Percentiles rank a stretch among this genome's conserved stretches.
These are phyloP conservation scores for Arthrobotrys iridis DNA, from an alignment of 2,329 filamentous ascomycete genomes.

Conservation along the genomic window DNA sequence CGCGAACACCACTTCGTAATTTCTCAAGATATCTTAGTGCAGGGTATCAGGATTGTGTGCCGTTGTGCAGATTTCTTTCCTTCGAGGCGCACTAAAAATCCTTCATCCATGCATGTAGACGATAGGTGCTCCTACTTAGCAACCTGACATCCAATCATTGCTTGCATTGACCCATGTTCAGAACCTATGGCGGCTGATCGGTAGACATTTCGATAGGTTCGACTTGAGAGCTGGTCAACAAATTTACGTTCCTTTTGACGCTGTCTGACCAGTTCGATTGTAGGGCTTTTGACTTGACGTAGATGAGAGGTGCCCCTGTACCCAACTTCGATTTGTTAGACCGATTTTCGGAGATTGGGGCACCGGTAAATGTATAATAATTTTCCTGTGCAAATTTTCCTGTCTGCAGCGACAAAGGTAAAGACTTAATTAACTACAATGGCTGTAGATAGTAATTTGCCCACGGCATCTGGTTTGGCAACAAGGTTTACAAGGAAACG, in stretches of 20 bases:
- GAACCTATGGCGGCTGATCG: slow-evolving; percentile 11
- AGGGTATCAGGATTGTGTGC: slow-evolving; percentile 18
- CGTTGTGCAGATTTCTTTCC: slow-evolving; percentile 14
- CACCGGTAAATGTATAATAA: neutral
- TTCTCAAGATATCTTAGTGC: slow-evolving; percentile 29
- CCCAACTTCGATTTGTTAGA: neutral
- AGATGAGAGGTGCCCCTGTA: neutral
- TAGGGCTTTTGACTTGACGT: slow-evolving; percentile 11
- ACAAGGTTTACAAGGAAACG: too few species aligned
- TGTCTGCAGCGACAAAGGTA: slow-evolving; percentile 18
- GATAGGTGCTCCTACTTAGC: slow-evolving; percentile 11
- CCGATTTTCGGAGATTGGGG: neutral
- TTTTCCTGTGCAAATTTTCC: neutral
- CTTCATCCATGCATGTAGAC: slow-evolving; percentile 2
- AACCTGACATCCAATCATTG: slow-evolving; percentile 4
- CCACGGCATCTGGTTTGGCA: too few species aligned
- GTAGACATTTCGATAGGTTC: neutral
- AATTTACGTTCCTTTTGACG: slow-evolving; percentile 13
- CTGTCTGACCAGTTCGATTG: slow-evolving; percentile 32
- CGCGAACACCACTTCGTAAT: neutral
- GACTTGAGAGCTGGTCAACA: neutral
- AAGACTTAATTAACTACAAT: too few species aligned
- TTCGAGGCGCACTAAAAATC: neutral
- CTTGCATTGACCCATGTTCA: slow-evolving; percentile 14
- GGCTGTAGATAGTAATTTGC: too few species aligned